Percentiles rank a stretch among this genome's conserved stretches.
phyloP scores from a whole-genome alignment of 228 moss, liverwort and hornwort genomes.

The Sphagnum fallax region DNA sequence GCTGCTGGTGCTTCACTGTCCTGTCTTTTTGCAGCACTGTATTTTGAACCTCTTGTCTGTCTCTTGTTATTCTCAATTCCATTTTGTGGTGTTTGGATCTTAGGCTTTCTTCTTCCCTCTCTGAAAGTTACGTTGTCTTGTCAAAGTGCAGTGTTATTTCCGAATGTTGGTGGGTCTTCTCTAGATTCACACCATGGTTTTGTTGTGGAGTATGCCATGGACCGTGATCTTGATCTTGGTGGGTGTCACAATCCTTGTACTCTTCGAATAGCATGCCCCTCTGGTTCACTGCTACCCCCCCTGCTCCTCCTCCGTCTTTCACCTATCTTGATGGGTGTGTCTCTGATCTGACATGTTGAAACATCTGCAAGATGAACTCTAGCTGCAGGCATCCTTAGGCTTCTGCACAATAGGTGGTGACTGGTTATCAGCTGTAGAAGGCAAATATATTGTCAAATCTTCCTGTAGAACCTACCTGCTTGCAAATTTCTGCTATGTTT shows the following conservation, averaged over 20 bases:
- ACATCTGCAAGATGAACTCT: no score
- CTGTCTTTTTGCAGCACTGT: not conserved
- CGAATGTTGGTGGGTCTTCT: conserved; percentile 82
- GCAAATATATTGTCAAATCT: no score
- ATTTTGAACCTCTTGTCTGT: not conserved
- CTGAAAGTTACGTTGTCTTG: conserved; percentile 9
- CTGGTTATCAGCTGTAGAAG: no score
- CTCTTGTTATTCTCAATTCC: not conserved
- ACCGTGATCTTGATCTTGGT: conserved; percentile 99
- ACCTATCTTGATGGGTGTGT: no score
- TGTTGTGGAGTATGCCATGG: conserved; percentile 99
- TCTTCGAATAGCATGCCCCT: no score
- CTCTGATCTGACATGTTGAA: no score
- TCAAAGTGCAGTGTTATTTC: conserved; percentile 65
- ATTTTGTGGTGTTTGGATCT: not conserved
- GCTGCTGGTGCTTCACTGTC: conserved; percentile 48
- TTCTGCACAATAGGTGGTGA: no score
- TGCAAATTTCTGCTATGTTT: no score
- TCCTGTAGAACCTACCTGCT: no score
- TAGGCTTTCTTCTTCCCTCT: not conserved
- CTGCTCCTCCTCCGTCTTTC: no score
- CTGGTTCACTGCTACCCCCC: no score
- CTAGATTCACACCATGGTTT: conserved; percentile 98
- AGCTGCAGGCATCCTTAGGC: no score
- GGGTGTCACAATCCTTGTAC: conserved; percentile 5